Base-by-base conservation (phyloP, 352 stramenopile species). In the Phytopythium boreale region DNA sequence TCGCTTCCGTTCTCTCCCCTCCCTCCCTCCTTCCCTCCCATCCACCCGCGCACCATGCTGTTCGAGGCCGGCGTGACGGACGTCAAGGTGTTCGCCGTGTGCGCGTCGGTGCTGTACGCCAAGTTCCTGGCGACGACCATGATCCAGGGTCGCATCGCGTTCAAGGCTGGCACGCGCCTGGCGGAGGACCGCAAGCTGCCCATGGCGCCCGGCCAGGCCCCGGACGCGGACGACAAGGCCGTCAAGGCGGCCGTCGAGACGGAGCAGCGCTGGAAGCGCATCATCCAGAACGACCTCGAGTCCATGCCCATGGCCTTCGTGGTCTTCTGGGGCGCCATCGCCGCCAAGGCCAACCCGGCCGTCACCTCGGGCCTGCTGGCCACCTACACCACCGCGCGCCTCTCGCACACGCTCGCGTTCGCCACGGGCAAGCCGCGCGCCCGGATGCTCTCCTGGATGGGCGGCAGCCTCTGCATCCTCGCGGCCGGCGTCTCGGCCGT, bases 201-300 rank as follows among this genome's bases (percentile, higher is more conserved):
- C 14, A 56, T 63, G 24, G 55, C 52, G 22, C 53, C 57, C 27
- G 59, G 66, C 22, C 71, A 66, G 26, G 65, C 61, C 58, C 46
- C 62, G 20, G 74, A 76, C 22, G 71, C 67, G 64, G 47, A 51
- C 41, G 75, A 77, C 24, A 76, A 79, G 62, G 34, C 59, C 26
- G 62, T 70, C 15, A 65, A 68, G 26, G 39, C 68, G n/a, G 71
- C 72, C 41, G 62, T 61, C 29, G 50, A 73, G 24, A 63, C 68
- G 52, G 76, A 85, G 66, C 57, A 74, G 61, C 79, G 79, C 36
- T 88, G 79, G 76, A 68, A 75, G n/a, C 73, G 75, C 47, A 86
- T 88, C 58, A 61, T 84, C 31, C 63, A 71, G 53, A 88, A 88
- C 70, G 79, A 88, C 57, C 50, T 86, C 26, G 79, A 86, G 66